Evolutionary conservation across 768 basidiomycete species (phyloP), one percentile per base, ranked within the genome.

Genomic region (Psilocybe cubensis): DNA sequence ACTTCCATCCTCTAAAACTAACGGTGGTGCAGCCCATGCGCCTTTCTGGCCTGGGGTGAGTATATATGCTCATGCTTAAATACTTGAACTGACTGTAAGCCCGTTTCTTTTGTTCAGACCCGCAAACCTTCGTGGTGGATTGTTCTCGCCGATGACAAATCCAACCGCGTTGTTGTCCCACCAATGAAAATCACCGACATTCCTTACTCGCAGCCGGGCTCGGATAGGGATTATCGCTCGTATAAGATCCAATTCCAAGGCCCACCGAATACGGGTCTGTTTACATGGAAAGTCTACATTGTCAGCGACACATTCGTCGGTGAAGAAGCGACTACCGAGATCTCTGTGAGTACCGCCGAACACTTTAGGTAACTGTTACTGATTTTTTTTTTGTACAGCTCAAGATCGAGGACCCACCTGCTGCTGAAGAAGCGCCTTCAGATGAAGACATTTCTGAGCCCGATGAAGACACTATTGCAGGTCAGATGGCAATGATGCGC

Each of bases 371-470:
- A n/a, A n/a, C n/a, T 18, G n/a, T 28, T 42, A 12, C 4, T 23
- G 44, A 49, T 27, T 59, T 9, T 51, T 68, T 52, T 64, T 38
- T 61, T 58, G 33, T 61, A 8, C 61, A 96, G 93, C 85, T 97
- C 59, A 89, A 89, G 69, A 89, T 97, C 29, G 92, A 95, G 52
- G 88, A 93, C 40, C 75, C 83, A 3, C 80, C 87, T 9, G 78
- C 77, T 1, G 75, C 76, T 0, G 86, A 87, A 5, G 88, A 88
- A 38, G 69, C 82, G 54, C 82, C 74, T 25, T 76, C 76, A 20
- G 96, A 96, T 31, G 95, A 98, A 67, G 96, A 97, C 57, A 99
- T 98, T 61, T 97, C 95, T 0, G 97, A 98, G 47, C 97, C 97
- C 0, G 97, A 98, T 27, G 97, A 98, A 72, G 97, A 98, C 72